Evolutionary conservation across 257 asterid genomes (phyloP), one percentile per base, ranked within the genome.

Genomic region (Solanum lycopersicoides): DNA sequence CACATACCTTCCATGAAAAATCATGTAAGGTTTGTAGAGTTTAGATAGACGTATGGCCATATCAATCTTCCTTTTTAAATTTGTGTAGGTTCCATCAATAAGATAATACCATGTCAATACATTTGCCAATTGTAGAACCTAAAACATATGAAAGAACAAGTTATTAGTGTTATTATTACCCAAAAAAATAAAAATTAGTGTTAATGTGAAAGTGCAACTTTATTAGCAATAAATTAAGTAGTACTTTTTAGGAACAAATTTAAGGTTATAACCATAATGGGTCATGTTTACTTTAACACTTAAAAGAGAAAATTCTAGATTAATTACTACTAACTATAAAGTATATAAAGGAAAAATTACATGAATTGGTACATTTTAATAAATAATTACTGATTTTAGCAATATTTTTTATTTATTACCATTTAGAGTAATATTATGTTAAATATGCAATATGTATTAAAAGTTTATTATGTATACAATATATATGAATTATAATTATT

Each of bases 21-120:
- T 90, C 87, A 91, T 21, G 74, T 93, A 95, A 9, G 94, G 94
- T 41, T 82, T 77, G 90, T 94, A 93, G 9, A 93, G 90, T n/a
- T 92, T 92, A 2, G 91, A 89, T 20, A 93, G 68, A 66, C 93
- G 92, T 25, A 87, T 23, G 18, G 88, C 85, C 6, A 10, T 83
- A 60, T 87, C 86, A 84, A 95, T 72, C 56, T 87, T 92, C 80
- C 91, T 89, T 20, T 84, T 91, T 18, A 91, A 83, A 4, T 86
- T 88, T n/a, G 12, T 66, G 72, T 89, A 89, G 1, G 53, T 11
- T 39, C 84, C 87, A 45, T 91, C 91, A 44, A 94, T 90, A 45
- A 30, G 84, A 56, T 56, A 56, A 37, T 87, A 88, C 90, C 94
- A 91, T 9, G 82, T 87, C 66, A 93, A 53, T 63, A 88, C 56